Conservation (phyloP, 306 rosid genomes). For the Fagus crenata region DNA sequence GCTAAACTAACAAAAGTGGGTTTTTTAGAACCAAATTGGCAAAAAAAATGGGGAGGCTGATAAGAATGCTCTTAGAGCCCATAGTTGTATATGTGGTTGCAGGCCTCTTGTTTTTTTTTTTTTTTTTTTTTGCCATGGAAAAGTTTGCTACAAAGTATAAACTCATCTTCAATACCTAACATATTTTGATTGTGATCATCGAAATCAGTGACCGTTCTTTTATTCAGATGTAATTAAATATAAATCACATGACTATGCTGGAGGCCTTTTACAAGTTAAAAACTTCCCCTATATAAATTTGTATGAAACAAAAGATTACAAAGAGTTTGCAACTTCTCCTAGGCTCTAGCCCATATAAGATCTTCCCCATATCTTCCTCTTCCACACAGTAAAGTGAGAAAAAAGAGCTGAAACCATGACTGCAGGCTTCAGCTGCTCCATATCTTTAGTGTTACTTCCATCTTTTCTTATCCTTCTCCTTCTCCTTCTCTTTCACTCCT, state of each 20-base stretch:
- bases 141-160: not conserved
- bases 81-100: too few relatives aligned
- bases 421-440: constrained; percentile 14
- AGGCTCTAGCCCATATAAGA: not conserved
- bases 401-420: constrained; percentile 20
- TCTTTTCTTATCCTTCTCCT: constrained; percentile 15
- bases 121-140: not conserved
- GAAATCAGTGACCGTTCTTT: not conserved
- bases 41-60: too few relatives aligned
- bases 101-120: too few relatives aligned
- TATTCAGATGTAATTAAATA: not conserved
- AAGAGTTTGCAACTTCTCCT: not conserved
- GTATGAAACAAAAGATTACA: not conserved
- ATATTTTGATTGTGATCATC: not conserved
- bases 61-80: too few relatives aligned
- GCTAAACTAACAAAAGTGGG: too few relatives aligned
- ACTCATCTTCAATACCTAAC: not conserved
- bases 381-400: not conserved
- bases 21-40: too few relatives aligned
- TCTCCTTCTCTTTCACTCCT: constrained; percentile 5
- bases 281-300: not conserved
- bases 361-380: not conserved
- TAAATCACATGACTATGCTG: not conserved
- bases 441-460: not conserved
- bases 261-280: not conserved